phyloP scores from a whole-genome alignment of 352 stramenopile species.

The Globisporangium nodosum region DNA sequence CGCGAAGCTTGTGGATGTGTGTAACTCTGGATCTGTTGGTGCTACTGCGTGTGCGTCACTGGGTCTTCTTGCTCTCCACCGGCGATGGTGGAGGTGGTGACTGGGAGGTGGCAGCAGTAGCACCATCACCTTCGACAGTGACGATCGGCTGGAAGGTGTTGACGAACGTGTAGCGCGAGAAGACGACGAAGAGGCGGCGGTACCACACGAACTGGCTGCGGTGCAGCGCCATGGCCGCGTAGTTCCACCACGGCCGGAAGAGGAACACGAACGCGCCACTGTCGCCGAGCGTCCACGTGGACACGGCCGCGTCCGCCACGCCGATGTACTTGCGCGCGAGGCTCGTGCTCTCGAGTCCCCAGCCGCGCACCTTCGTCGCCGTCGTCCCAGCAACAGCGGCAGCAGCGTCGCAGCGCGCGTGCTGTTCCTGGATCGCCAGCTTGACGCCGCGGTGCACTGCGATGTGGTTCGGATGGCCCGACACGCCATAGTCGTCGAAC shows the following conservation, averaged over 20 bases:
- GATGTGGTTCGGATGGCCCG: slow-evolving; percentile 93
- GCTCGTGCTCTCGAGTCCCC: slow-evolving; percentile 65
- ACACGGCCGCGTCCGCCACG: slow-evolving; percentile 62
- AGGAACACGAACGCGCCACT: slow-evolving; percentile 52
- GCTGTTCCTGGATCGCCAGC: slow-evolving; percentile 32
- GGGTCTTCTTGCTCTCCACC: slow-evolving; percentile 18
- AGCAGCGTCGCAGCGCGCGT: slow-evolving; percentile 26
- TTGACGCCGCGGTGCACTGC: slow-evolving; percentile 59
- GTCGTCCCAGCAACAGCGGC: neutral
- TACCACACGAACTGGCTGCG: slow-evolving; percentile 96
- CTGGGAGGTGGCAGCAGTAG: too few species aligned
- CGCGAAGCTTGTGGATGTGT: neutral
- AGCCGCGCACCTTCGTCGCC: slow-evolving; percentile 34
- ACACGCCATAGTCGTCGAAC: slow-evolving; percentile 93
- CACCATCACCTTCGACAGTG: neutral
- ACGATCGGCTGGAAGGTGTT: slow-evolving; percentile 76
- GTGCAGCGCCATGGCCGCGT: slow-evolving; percentile 91
- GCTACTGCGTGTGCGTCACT: slow-evolving; percentile 12
- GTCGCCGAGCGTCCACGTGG: slow-evolving; percentile 19
- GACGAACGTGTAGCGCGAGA: slow-evolving; percentile 94
- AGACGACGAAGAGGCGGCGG: slow-evolving; percentile 92
- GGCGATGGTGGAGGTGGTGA: neutral
- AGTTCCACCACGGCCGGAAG: slow-evolving; percentile 69
- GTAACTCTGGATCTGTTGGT: neutral
- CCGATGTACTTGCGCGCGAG: slow-evolving; percentile 88